These are phyloP conservation scores for Saturnispora mendoncae DNA, from an alignment of 805 yeast genomes.

Conservation along the genomic window DNA sequence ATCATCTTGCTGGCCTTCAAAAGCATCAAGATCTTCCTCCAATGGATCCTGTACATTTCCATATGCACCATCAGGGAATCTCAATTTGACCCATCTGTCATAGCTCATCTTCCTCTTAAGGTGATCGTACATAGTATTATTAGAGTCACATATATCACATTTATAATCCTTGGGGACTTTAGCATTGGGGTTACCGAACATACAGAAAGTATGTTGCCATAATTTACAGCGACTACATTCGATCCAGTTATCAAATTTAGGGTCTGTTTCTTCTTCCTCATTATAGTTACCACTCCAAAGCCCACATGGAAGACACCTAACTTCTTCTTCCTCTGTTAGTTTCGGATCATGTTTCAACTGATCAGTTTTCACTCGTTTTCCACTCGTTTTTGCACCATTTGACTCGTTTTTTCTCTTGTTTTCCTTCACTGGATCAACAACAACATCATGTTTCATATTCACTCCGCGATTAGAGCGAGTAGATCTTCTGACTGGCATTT, in stretches of 20 bases:
- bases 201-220: conserved; percentile 65
- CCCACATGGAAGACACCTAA: conserved; percentile 56
- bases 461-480: background rate
- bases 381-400: background rate
- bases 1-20: conserved; percentile 7
- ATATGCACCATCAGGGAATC: conserved; percentile 10
- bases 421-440: no score
- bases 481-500: background rate
- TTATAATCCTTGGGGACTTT: conserved; percentile 39
- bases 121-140: conserved; percentile 25
- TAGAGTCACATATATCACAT: conserved; percentile 48
- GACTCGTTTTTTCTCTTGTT: conserved; percentile 5
- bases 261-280: conserved; percentile 39
- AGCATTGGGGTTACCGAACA: conserved; percentile 37
- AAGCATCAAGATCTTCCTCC: conserved; percentile 7
- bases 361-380: background rate
- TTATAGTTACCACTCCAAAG: conserved; percentile 49
- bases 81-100: conserved; percentile 19
- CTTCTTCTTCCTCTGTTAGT: conserved; percentile 31
- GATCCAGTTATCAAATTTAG: conserved; percentile 43
- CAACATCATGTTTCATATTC: no score
- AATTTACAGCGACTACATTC: conserved; percentile 59
- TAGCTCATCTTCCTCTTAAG: conserved; percentile 27
- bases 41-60: conserved; percentile 8
- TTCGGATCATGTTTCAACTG: conserved; percentile 15